Base-by-base conservation (phyloP, 768 basidiomycete genomes). In the Mycena alexandri region DNA sequence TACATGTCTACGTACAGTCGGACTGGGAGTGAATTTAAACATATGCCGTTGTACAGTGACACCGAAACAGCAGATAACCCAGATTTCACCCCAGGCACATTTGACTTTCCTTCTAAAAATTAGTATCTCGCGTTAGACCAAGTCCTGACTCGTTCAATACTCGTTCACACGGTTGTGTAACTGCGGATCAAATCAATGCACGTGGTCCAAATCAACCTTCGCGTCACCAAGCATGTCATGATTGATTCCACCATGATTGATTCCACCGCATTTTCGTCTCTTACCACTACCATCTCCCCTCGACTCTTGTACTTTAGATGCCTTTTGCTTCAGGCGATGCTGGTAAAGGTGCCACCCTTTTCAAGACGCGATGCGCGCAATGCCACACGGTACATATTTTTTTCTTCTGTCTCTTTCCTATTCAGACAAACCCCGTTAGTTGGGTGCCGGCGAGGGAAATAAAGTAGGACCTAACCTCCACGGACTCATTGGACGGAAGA, bases 401-500 rank as follows among this genome's bases (percentile, higher is more conserved):
- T 38, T 10, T n/a, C 1, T 14, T 42, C 9, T 46, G 19, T 24
- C 41, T 48, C 46, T 64, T 33, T 61, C 21, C n/a, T 19, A 3
- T 53, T 29, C 12, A 51, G 25, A 17, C 8, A 13, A 29, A 29
- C 17, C 22, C 19, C 8, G 12, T 25, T 19, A 71, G 69, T 58
- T 93, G 69, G 93, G 83, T 62, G 84, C 86, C 73, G 90, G 91
- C 62, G 94, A 90, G 74, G 85, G 89, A 46, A 86, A 95, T 84
- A 94, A 93, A 80, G 95, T 98, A 66, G 97, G 97, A 63, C 97
- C 97, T 51, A 97, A 97, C 87, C 87, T 99, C 29, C 90, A 96
- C 78, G 96, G 96, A 38, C 70, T 95, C 74, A 92, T 95, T 72
- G 94, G 94, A 56, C 93, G 94, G 67, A 87, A 93, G 79, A 91